Base-by-base conservation (phyloP, 768 basidiomycete species). In the Sistotremastrum suecicum region DNA sequence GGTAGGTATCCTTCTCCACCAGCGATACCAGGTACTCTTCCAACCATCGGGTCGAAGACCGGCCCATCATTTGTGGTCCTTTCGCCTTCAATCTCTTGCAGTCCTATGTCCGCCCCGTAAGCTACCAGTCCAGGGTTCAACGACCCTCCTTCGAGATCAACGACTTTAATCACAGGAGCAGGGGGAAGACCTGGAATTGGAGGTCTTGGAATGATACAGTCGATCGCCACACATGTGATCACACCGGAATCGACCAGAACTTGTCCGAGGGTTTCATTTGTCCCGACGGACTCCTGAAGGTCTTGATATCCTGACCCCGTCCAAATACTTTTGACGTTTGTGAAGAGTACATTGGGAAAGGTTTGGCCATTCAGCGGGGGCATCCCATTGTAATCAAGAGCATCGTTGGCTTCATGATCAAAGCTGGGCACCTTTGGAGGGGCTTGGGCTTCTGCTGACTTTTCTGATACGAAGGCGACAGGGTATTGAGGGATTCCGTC, bases 401-500 rank as follows among this genome's bases (percentile, higher is more conserved):
- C 71, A 43, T 72, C 68, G 47, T 69, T 65, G 33, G 74, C 68
- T 54, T 84, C 82, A 45, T 69, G 66, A 37, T 78, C 74, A 65
- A 78, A 87, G 50, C 77, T 66, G 0, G 82, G 82, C 6, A 70
- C 69, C 3, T 60, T 52, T 7, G 81, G 78, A 5, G 69, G 53
- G 7, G 56, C 54, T 49, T 68, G 64, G 34, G 63, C 65, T 64
- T 69, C 70, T 40, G 65, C 55, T 29, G 68, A 64, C 46, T 73
- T 64, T 10, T 55, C 53, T 11, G 64, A 43, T 50, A 65, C 59
- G 37, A 69, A 57, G 69, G 70, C 69, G n/a, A 64, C 59, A 40
- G 67, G 66, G 44, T 83, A 68, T 54, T 92, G 88, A 3, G 76
- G 57, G 48, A 88, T 77, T 2, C 89, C 89, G 59, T 95, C 90